Conservation (phyloP, 192 early-diverging fungal genomes). For the Umbelopsis sp. region DNA sequence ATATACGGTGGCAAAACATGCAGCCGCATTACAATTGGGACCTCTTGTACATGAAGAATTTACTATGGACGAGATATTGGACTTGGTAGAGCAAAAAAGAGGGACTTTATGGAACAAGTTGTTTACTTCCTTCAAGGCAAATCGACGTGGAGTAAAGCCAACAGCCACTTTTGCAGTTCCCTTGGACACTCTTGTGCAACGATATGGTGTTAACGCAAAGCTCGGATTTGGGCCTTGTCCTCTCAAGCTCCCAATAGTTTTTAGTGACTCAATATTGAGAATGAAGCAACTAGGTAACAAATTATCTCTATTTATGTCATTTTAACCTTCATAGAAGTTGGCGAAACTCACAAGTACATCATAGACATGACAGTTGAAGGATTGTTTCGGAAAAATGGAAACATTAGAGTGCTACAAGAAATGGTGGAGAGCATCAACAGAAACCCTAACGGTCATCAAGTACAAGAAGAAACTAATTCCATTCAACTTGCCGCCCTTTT, state of each 20-base stretch:
- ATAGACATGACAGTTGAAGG: slow-evolving; percentile 38
- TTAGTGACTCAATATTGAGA: slow-evolving; percentile 7
- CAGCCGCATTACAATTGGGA: slow-evolving; percentile 78
- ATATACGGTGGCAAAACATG: slow-evolving; percentile 79
- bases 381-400: slow-evolving; percentile 29
- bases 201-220: not conserved
- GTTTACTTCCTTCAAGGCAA: not conserved
- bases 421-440: slow-evolving; percentile 13
- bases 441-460: slow-evolving; percentile 30
- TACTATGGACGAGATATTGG: slow-evolving; percentile 72
- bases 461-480: slow-evolving; percentile 30
- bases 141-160: not conserved
- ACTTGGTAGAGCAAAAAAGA: slow-evolving; percentile 76
- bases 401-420: slow-evolving; percentile 26
- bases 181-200: not conserved
- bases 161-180: not conserved
- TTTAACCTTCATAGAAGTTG: not conserved
- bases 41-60: slow-evolving; percentile 70
- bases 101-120: slow-evolving; percentile 39
- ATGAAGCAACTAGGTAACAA: not conserved
- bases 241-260: not conserved
- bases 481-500: slow-evolving; percentile 27
- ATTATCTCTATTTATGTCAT: not conserved
- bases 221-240: not conserved
- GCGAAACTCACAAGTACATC: not conserved